phyloP scores from a whole-genome alignment of 2,329 filamentous ascomycete species.

The Apiospora arundinis region DNA sequence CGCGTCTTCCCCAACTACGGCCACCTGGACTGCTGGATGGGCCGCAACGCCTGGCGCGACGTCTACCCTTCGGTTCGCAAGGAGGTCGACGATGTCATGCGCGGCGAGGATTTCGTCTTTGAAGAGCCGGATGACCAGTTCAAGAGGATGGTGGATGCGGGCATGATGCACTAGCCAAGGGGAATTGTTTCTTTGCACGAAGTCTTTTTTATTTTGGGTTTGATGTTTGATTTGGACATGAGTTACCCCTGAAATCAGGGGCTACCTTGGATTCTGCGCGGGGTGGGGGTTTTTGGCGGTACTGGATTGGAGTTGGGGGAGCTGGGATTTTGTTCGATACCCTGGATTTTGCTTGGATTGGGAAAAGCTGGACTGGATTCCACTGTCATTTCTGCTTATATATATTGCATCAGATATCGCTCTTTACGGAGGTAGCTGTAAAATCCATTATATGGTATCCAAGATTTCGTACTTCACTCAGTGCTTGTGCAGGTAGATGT shows the following conservation, averaged over 20 bases:
- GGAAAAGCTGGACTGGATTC: not conserved
- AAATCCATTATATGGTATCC: not conserved
- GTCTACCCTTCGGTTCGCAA: slow-evolving; percentile 63
- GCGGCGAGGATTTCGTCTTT: slow-evolving; percentile 50
- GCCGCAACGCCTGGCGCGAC: slow-evolving; percentile 62
- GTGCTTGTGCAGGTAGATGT: not conserved
- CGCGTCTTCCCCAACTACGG: slow-evolving; percentile 63
- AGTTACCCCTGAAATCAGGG: too few relatives aligned
- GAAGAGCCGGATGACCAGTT: slow-evolving; percentile 52
- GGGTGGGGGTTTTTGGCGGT: not conserved
- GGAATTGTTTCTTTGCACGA: not conserved
- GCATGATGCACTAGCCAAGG: not conserved
- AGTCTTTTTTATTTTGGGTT: not conserved
- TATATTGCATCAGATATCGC: not conserved
- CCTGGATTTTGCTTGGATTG: not conserved
- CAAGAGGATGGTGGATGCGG: slow-evolving; percentile 43
- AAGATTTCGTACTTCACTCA: not conserved
- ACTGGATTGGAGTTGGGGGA: not conserved
- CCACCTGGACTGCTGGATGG: slow-evolving; percentile 69
- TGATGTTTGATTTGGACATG: not conserved
- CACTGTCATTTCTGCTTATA: not conserved
- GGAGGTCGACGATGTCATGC: slow-evolving; percentile 59
- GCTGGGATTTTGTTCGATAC: not conserved
- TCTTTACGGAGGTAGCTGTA: not conserved
- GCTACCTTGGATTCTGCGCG: not conserved